These are phyloP conservation scores for Punctularia strigosozonata DNA, from an alignment of 768 basidiomycete species.

Conservation along the genomic window DNA sequence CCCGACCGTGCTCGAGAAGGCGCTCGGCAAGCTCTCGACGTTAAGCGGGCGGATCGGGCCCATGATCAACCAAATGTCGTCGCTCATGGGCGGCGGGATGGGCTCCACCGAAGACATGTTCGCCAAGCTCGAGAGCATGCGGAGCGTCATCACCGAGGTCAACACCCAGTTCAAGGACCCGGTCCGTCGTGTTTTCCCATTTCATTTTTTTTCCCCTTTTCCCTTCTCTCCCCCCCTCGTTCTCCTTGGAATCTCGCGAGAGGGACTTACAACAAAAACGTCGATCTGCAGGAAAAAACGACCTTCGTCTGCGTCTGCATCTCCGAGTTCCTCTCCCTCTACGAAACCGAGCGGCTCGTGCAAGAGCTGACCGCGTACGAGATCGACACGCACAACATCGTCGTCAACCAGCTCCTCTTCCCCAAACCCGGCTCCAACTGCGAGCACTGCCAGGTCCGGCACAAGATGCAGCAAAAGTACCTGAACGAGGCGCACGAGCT, in stretches of 20 bases:
- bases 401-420: constrained; percentile 94
- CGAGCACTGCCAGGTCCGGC: constrained; percentile 88
- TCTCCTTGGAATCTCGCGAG: not conserved
- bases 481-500: constrained; percentile 92
- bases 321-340: constrained; percentile 94
- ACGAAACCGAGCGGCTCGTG: constrained; percentile 96
- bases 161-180: constrained; percentile 99
- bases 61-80: constrained; percentile 96
- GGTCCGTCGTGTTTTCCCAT: constrained; percentile 30
- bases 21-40: constrained; percentile 84
- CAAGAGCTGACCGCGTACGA: constrained; percentile 92
- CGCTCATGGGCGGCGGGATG: constrained; percentile 89
- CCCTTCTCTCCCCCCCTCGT: not conserved
- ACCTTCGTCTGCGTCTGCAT: constrained; percentile 99
- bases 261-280: not conserved
- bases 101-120: constrained; percentile 98
- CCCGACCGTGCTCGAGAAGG: constrained; percentile 95
- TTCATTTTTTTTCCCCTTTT: not conserved
- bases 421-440: constrained; percentile 90
- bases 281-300: constrained; percentile 71
- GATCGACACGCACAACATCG: constrained; percentile 98
- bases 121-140: constrained; percentile 94
- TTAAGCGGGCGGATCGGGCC: constrained; percentile 94
- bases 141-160: constrained; percentile 93
- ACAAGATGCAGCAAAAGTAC: constrained; percentile 99